Percentiles rank a stretch among this genome's conserved stretches.
Evolutionary conservation across 192 early-diverging fungal genomes (phyloP).

Genomic region (Coemansia furcata): DNA sequence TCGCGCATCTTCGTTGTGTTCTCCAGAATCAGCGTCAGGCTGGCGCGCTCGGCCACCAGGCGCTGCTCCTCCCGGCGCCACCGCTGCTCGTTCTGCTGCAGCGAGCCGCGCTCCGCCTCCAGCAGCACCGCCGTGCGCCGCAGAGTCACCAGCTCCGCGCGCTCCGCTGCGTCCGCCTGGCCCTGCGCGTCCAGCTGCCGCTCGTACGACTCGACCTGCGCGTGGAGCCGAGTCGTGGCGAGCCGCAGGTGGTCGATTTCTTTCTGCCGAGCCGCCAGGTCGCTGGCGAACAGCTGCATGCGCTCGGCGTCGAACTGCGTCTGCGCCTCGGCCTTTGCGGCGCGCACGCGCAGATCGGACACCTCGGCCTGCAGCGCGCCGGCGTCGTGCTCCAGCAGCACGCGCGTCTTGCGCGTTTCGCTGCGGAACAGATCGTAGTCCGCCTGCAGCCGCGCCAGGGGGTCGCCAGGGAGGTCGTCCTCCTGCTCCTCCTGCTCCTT

Average conservation of each 20-base stretch:
- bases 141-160: conserved; percentile 51
- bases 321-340: conserved; percentile 62
- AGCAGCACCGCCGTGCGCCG: conserved; percentile 53
- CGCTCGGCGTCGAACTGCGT: conserved; percentile 58
- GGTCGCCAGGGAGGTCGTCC: not conserved
- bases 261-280: conserved; percentile 54
- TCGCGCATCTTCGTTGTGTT: conserved; percentile 52
- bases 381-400: conserved; percentile 56
- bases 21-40: conserved; percentile 47
- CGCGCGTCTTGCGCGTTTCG: conserved; percentile 61
- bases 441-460: conserved; percentile 54
- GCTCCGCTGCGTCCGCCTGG: conserved; percentile 52
- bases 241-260: conserved; percentile 65
- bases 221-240: conserved; percentile 54
- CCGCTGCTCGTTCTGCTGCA: conserved; percentile 38
- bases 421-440: conserved; percentile 66
- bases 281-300: conserved; percentile 60
- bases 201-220: conserved; percentile 58
- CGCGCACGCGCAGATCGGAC: conserved; percentile 61
- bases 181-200: conserved; percentile 57
- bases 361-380: conserved; percentile 55
- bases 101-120: conserved; percentile 52
- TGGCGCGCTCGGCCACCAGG: conserved; percentile 37
- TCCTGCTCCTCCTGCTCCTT: not conserved
- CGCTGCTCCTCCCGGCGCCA: conserved; percentile 44